Conservation (phyloP, 495 filamentous ascomycete genomes). For the Penicillium paxilli region DNA sequence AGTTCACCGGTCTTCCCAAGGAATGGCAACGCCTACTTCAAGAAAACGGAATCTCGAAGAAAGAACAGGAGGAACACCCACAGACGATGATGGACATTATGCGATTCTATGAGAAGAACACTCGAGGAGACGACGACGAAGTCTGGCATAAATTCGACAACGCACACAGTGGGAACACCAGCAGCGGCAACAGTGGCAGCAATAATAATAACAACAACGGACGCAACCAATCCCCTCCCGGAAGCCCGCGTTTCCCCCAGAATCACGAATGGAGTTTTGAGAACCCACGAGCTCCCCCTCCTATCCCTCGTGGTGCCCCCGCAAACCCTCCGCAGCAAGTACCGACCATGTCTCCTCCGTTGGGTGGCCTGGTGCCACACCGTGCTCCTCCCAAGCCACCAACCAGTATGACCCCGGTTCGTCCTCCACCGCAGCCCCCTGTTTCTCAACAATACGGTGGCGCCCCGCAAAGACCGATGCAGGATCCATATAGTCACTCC, state of each 20-base stretch:
- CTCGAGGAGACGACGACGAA: constrained; percentile 79
- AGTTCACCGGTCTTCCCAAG: constrained; percentile 95
- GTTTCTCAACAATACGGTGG: constrained; percentile 23
- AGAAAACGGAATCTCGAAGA: constrained; percentile 94
- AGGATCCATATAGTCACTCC: constrained; percentile 23
- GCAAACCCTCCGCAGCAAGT: constrained; percentile 8
- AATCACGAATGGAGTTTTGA: constrained; percentile 94
- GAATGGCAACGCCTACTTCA: constrained; percentile 96
- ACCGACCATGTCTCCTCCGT: constrained; percentile 30
- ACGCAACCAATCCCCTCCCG: constrained; percentile 67
- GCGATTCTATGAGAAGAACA: constrained; percentile 92
- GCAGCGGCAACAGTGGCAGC: constrained; percentile 43
- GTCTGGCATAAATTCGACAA: constrained; percentile 95
- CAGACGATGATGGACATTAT: constrained; percentile 94
- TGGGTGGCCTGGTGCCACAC: constrained; percentile 41
- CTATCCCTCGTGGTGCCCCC: constrained; percentile 67
- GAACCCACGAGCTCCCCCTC: constrained; percentile 90
- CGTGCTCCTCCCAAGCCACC: constrained; percentile 48
- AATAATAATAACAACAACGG: constrained; percentile 5
- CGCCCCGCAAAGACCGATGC: constrained; percentile 19
- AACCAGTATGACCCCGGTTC: constrained; percentile 36
- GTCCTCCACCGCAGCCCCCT: constrained; percentile 55
- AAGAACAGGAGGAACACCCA: constrained; percentile 92
- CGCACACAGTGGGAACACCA: constrained; percentile 59
- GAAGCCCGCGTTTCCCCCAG: constrained; percentile 88